phyloP scores from a whole-genome alignment of 176 grass and related monocot species.

The Rhynchospora breviuscula region DNA sequence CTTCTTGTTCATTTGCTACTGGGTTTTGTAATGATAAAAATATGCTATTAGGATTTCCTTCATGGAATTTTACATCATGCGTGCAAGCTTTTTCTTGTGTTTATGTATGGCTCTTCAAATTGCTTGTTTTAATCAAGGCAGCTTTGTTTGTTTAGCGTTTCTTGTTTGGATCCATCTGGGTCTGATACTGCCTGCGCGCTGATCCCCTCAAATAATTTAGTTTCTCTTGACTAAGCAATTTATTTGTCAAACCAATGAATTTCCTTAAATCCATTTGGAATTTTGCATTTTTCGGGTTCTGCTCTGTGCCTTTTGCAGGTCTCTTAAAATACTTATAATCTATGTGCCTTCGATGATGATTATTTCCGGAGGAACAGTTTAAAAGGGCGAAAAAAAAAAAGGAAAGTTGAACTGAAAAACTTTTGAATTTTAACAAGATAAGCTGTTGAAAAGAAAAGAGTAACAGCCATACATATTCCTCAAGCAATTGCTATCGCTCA shows the following conservation, averaged over 20 bases:
- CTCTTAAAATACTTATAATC: neutral
- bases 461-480: neutral
- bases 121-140: neutral
- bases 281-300: neutral
- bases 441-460: neutral
- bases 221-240: neutral
- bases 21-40: conserved; percentile 21
- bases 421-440: neutral
- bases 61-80: conserved; percentile 16
- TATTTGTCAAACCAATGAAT: neutral
- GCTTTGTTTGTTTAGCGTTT: neutral
- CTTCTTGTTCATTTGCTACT: conserved; percentile 27
- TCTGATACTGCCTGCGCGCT: neutral
- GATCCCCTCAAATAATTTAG: neutral
- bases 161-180: neutral
- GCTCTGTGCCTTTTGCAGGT: neutral
- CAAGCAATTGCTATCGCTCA: neutral
- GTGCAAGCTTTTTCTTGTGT: neutral
- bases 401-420: neutral
- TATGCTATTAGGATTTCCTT: conserved; percentile 22
- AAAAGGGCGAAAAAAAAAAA: too few species aligned
- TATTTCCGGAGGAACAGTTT: neutral
- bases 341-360: neutral
- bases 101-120: neutral
- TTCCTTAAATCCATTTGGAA: neutral